These are phyloP conservation scores for Neoscytalidium dimidiatum DNA, from an alignment of 2,329 filamentous ascomycete species.

Conservation along the genomic window DNA sequence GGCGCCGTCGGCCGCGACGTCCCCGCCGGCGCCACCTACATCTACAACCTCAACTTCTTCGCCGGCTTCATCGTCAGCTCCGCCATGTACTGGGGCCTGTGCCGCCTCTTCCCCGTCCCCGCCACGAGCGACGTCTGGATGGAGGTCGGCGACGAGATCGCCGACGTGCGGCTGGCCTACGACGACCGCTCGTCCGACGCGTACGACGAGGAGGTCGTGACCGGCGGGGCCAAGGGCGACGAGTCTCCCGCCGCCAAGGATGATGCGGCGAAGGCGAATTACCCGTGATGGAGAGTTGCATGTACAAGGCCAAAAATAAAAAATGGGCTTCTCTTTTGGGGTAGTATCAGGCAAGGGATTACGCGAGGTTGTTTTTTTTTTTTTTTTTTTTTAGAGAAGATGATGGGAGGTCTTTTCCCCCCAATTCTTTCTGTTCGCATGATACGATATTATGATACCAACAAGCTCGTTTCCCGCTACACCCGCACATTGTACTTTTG, in stretches of 20 bases:
- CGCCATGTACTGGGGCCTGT: conserved; percentile 69
- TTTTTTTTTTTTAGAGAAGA: too few species aligned
- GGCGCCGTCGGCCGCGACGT: conserved; percentile 74
- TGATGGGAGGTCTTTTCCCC: too few species aligned
- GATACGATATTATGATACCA: too few species aligned
- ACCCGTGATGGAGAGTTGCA: not conserved
- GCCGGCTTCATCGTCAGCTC: conserved; percentile 74
- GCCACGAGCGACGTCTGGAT: conserved; percentile 76
- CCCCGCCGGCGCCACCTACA: conserved; percentile 76
- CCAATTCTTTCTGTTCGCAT: too few species aligned
- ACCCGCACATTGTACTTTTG: too few species aligned
- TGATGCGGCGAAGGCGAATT: not conserved
- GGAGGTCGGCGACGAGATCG: conserved; percentile 68
- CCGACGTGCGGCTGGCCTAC: conserved; percentile 34
- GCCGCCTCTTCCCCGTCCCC: conserved; percentile 69
- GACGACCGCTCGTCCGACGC: conserved; percentile 21
- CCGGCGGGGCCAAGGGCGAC: conserved; percentile 3
- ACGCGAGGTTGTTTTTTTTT: too few species aligned
- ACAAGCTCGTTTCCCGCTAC: too few species aligned
- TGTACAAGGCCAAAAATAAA: too few species aligned
- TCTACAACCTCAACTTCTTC: conserved; percentile 93
- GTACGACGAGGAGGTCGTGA: conserved; percentile 17
- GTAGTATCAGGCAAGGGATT: too few species aligned
- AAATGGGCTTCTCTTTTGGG: not conserved
- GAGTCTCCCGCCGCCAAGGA: not conserved